Evolutionary conservation across 2,329 filamentous ascomycete species (phyloP).

Genomic region (Diaporthe australafricana): DNA sequence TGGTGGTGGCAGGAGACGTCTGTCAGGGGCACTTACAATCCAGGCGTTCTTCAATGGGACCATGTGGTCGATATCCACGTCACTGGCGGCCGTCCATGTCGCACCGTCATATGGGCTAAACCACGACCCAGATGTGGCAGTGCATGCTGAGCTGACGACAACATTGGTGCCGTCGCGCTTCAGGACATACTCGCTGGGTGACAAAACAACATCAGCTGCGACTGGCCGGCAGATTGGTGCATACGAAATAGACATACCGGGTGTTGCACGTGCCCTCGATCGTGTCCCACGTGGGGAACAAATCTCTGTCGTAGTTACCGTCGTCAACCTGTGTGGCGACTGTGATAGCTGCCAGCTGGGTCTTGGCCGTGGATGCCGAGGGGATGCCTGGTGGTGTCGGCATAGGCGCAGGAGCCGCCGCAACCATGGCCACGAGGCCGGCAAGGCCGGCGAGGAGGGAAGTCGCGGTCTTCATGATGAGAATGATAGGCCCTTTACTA

Average conservation of each 20-base stretch:
- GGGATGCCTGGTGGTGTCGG: constrained; percentile 70
- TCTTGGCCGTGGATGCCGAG: constrained; percentile 64
- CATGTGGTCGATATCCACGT: constrained; percentile 87
- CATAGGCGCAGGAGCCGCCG: constrained; percentile 42
- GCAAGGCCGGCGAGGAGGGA: constrained; percentile 39
- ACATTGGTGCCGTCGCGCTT: constrained; percentile 79
- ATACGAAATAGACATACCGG: constrained; percentile 50
- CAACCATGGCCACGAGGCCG: constrained; percentile 36
- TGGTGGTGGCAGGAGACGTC: neutral
- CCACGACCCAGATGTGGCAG: constrained; percentile 76
- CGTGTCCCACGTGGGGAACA: constrained; percentile 80
- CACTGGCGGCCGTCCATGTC: constrained; percentile 74
- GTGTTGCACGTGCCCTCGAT: constrained; percentile 77
- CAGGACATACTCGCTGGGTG: constrained; percentile 71
- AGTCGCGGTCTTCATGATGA: constrained; percentile 39
- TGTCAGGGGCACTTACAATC: constrained; percentile 62
- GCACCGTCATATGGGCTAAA: constrained; percentile 78
- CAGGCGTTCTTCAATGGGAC: constrained; percentile 85
- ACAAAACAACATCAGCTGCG: neutral
- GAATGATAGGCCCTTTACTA: neutral
- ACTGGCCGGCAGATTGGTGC: neutral
- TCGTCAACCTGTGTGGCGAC: constrained; percentile 67
- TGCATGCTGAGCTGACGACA: constrained; percentile 68
- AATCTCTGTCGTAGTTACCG: constrained; percentile 70
- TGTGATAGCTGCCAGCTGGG: constrained; percentile 67